Evolutionary conservation across 257 asterid genomes (phyloP).

Genomic region (Buddleja alternifolia): DNA sequence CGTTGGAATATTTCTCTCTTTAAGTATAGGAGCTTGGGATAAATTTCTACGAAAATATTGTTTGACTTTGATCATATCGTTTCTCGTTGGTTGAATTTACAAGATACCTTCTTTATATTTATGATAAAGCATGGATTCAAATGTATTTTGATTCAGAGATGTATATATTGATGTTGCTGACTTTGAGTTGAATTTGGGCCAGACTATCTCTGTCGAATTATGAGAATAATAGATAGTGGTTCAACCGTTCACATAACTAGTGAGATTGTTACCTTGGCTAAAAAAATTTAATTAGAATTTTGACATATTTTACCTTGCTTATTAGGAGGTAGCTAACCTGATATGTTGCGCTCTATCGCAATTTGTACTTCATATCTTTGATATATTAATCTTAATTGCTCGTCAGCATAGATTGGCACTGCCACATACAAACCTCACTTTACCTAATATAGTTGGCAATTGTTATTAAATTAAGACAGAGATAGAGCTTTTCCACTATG

Average conservation of each 20-base stretch:
- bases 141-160: not conserved
- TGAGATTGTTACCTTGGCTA: not conserved
- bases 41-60: too few species aligned
- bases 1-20: constrained; percentile 10
- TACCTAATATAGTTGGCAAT: not conserved
- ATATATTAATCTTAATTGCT: constrained; percentile 4
- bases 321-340: too few species aligned
- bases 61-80: too few species aligned
- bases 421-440: not conserved
- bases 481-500: not conserved
- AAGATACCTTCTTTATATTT: too few species aligned
- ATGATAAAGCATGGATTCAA: too few species aligned
- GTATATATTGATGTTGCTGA: not conserved
- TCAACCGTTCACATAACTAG: not conserved
- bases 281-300: too few species aligned
- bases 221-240: constrained; percentile 1
- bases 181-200: constrained; percentile 11
- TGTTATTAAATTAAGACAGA: not conserved
- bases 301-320: too few species aligned
- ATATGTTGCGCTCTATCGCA: constrained; percentile 9
- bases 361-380: not conserved
- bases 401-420: not conserved
- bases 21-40: not conserved
- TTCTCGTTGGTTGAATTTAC: too few species aligned
- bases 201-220: not conserved